Evolutionary conservation across 176 grass and related monocot genomes (phyloP).

Genomic region (Triticum urartu): DNA sequence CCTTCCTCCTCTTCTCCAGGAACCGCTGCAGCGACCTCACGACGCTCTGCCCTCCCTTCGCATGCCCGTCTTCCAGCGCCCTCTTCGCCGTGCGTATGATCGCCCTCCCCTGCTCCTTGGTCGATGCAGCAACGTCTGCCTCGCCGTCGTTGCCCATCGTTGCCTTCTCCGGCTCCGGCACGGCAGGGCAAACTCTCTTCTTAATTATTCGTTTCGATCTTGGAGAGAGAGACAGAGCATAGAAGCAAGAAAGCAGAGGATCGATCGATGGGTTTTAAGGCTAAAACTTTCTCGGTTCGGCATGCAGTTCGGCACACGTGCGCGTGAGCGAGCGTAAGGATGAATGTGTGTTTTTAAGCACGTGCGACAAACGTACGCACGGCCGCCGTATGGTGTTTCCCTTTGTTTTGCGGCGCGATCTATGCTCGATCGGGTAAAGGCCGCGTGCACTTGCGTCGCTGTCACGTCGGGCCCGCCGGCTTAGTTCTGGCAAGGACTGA

Average conservation of each 20-base stretch:
- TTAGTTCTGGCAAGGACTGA: not conserved
- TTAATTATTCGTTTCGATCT: no score
- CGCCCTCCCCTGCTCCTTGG: not conserved
- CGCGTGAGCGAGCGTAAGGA: no score
- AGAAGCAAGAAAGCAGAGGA: not conserved
- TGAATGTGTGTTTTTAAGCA: not conserved
- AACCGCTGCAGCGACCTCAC: constrained; percentile 32
- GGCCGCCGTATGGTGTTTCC: not conserved
- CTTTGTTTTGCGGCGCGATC: not conserved
- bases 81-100: constrained; percentile 10
- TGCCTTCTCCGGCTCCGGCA: no score
- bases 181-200: no score
- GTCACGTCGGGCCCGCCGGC: not conserved
- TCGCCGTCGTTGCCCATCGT: not conserved
- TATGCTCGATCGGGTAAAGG: not conserved
- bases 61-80: not conserved
- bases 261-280: not conserved
- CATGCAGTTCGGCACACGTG: not conserved
- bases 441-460: not conserved
- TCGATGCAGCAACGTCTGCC: no score
- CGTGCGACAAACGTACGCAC: not conserved
- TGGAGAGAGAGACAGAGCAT: not conserved
- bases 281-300: not conserved
- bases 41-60: not conserved
- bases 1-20: not conserved